phyloP scores from a whole-genome alignment of 2,329 filamentous ascomycete species.

The Fusarium chlamydosporum region DNA sequence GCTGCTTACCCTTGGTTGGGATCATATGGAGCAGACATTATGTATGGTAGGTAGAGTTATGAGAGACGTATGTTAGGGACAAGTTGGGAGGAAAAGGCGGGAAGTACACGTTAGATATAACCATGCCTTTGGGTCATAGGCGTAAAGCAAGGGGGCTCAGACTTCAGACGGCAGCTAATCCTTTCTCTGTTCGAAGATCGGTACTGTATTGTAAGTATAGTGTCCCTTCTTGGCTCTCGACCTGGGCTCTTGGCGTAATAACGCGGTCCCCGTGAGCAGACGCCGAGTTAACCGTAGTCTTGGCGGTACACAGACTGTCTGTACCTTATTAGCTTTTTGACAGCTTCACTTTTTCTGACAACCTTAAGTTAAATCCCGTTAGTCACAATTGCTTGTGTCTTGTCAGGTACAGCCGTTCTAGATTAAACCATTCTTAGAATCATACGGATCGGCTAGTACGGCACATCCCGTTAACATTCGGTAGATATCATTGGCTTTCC shows the following conservation, averaged over 20 bases:
- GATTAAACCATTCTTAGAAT: no score
- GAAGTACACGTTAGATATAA: conserved; percentile 33
- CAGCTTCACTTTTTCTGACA: conserved; percentile 1
- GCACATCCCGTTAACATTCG: conserved; percentile 5
- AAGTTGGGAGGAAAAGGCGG: not conserved
- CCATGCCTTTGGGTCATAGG: not conserved
- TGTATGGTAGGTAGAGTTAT: conserved; percentile 21
- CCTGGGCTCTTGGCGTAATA: conserved; percentile 39
- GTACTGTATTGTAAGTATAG: not conserved
- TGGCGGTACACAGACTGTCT: conserved; percentile 12
- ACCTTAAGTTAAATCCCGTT: not conserved
- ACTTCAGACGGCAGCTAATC: conserved; percentile 1
- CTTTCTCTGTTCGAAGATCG: conserved; percentile 26
- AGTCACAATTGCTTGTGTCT: not conserved
- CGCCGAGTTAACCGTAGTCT: conserved; percentile 44
- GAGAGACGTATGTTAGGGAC: conserved; percentile 1
- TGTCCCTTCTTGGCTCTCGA: conserved; percentile 33
- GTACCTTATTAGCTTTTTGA: not conserved
- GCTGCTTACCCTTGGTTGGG: conserved; percentile 31
- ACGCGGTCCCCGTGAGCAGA: conserved; percentile 20
- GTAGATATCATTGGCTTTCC: not conserved
- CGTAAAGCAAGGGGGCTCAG: conserved; percentile 2
- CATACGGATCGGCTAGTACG: conserved; percentile 4
- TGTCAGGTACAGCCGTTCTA: not conserved
- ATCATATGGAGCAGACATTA: conserved; percentile 40